Evolutionary conservation across 495 filamentous ascomycete genomes (phyloP), one percentile per base, ranked within the genome.

Genomic region (Cairneyella variabilis): DNA sequence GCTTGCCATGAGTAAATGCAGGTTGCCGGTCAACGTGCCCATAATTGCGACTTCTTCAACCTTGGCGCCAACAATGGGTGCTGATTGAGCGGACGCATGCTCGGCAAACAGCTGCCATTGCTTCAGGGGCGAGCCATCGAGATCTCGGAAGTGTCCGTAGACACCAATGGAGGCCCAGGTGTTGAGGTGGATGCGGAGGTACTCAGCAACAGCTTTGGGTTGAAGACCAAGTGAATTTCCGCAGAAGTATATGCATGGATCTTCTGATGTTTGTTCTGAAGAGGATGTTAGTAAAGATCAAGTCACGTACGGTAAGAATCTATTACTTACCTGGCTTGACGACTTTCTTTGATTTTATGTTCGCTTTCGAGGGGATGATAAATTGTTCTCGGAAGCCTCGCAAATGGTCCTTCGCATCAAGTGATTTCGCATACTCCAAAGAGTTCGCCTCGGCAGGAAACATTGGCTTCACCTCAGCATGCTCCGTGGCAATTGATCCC

Each of bases 211-310:
- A 46, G 78, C 77, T 58, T 78, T 81, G 32, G 93, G 93, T 63
- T 97, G 93, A 30, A 95, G 78, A 45, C 93, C 93, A 8, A 98
- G 78, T 2, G 93, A 97, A 71, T 98, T 96, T 28, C 93, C 93
- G 63, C 91, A 96, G 46, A 98, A 78, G 66, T 98, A 98, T 59
- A 89, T 86, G 66, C 80, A 87, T 42, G 66, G 64, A 39, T 76
- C 70, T 20, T 59, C 54, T 46, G 64, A 62, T 56, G 18, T 60
- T 54, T 42, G 38, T 63, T 51, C 57, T 40, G 21, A 28, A 36
- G 36, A 49, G 41, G 41, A 40, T 63, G 46, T 59, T 69, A 70
- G 54, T 53, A 65, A 57, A 51, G 66, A n/a, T 56, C 30, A 52
- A 27, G 12, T 60, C 54, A 8, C 62, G 60, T 49, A 37, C 28